These are phyloP conservation scores for Filosporella fistucella DNA, from an alignment of 495 filamentous ascomycete genomes.

Conservation along the genomic window DNA sequence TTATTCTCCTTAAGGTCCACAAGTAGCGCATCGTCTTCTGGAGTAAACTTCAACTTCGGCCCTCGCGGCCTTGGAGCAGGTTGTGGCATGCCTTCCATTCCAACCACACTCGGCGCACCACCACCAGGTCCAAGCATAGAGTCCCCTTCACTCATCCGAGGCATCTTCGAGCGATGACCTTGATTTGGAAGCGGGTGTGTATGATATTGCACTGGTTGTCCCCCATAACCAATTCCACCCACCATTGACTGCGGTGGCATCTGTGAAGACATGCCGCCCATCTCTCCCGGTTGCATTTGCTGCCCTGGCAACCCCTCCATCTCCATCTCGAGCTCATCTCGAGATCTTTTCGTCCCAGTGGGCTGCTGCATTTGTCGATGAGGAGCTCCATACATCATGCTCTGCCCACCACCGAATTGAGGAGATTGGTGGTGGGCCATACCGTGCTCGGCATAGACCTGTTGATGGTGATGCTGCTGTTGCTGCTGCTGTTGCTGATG, in stretches of 20 bases:
- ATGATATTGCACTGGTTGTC: constrained; percentile 49
- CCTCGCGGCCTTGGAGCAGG: constrained; percentile 72
- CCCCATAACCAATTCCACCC: constrained; percentile 6
- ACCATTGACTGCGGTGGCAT: constrained; percentile 42
- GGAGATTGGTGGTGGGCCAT: constrained; percentile 46
- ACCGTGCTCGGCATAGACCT: constrained; percentile 31
- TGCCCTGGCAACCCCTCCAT: constrained; percentile 41
- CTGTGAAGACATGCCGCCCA: constrained; percentile 41
- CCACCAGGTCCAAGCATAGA: constrained; percentile 22
- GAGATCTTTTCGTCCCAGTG: constrained; percentile 21
- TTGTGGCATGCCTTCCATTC: constrained; percentile 75
- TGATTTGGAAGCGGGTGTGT: constrained; percentile 69
- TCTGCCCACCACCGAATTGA: constrained; percentile 40
- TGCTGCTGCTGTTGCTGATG: constrained; percentile 33
- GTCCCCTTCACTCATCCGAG: constrained; percentile 44
- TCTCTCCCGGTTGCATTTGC: constrained; percentile 41
- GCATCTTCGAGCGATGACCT: constrained; percentile 51
- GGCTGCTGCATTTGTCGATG: constrained; percentile 16
- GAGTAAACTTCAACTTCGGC: constrained; percentile 85
- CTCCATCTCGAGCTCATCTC: constrained; percentile 28
- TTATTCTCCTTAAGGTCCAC: constrained; percentile 90
- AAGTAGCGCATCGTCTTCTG: constrained; percentile 79
- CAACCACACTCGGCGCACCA: constrained; percentile 68
- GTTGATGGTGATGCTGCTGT: constrained; percentile 34
- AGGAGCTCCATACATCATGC: constrained; percentile 30